phyloP scores from a whole-genome alignment of 2,329 filamentous ascomycete species.

The Exophiala lecanii-corni region DNA sequence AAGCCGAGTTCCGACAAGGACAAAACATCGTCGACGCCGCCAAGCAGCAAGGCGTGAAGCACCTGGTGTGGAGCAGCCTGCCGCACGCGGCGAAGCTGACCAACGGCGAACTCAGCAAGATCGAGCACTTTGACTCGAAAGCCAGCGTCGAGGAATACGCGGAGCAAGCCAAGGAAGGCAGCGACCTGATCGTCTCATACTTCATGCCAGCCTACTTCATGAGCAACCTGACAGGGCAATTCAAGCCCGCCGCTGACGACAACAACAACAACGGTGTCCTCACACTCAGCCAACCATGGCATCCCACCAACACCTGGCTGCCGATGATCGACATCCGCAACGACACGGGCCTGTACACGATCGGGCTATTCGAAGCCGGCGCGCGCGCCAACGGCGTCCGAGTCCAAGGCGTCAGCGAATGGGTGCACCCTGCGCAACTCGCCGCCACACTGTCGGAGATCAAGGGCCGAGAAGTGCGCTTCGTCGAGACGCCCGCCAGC shows the following conservation, averaged over 20 bases:
- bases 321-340: conserved; percentile 43
- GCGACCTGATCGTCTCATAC: conserved; percentile 34
- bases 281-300: conserved; percentile 28
- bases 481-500: conserved; percentile 33
- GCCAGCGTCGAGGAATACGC: conserved; percentile 38
- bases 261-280: no score
- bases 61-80: conserved; percentile 41
- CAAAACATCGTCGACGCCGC: conserved; percentile 38
- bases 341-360: conserved; percentile 44
- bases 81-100: conserved; percentile 31
- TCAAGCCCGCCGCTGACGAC: conserved; percentile 25
- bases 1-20: conserved; percentile 36
- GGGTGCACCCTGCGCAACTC: conserved; percentile 39
- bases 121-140: conserved; percentile 41
- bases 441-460: conserved; percentile 36
- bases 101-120: conserved; percentile 32
- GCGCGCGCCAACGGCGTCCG: conserved; percentile 34
- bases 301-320: conserved; percentile 32
- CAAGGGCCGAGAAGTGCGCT: conserved; percentile 36
- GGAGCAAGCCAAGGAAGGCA: conserved; percentile 25
- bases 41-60: conserved; percentile 33
- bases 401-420: conserved; percentile 41
- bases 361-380: conserved; percentile 27
- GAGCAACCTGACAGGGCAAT: conserved; percentile 36
- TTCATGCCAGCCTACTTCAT: conserved; percentile 42